These are phyloP conservation scores for Psilocybe tampanensis DNA, from an alignment of 768 basidiomycete species.

Conservation along the genomic window DNA sequence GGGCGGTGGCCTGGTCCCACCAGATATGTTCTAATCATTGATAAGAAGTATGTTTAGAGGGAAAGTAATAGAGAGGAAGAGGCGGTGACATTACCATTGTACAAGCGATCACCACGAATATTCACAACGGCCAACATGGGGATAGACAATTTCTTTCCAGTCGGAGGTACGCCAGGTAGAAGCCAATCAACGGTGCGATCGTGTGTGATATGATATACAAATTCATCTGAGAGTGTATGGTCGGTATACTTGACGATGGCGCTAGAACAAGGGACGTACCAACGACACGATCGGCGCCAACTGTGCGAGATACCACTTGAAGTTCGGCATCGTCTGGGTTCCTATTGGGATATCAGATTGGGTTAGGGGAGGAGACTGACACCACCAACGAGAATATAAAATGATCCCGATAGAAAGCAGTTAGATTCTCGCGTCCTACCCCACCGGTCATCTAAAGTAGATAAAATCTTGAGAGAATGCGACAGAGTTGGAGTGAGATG, in stretches of 20 bases:
- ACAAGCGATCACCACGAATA: conserved; percentile 42
- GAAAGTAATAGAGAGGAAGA: not conserved
- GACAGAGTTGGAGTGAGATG: not conserved
- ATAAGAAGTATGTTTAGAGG: not conserved
- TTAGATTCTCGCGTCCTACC: conserved; percentile 49
- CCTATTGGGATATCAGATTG: conserved; percentile 23
- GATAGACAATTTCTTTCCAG: conserved; percentile 47
- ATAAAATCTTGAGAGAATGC: not conserved
- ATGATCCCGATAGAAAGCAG: conserved; percentile 57
- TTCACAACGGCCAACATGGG: conserved; percentile 62
- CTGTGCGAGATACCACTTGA: conserved; percentile 50
- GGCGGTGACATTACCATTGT: conserved; percentile 27
- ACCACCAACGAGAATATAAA: conserved; percentile 48
- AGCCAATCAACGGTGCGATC: conserved; percentile 47
- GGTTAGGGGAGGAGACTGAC: conserved; percentile 13
- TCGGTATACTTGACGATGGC: not conserved
- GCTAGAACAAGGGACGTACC: conserved; percentile 33
- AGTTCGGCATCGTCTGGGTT: conserved; percentile 50
- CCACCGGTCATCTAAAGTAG: conserved; percentile 55
- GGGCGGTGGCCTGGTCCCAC: conserved; percentile 45
- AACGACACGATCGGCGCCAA: conserved; percentile 53
- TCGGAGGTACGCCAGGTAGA: conserved; percentile 56
- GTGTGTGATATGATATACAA: conserved; percentile 49
- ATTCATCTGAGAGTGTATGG: conserved; percentile 41
- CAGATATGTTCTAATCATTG: conserved; percentile 40